phyloP scores from a whole-genome alignment of 2,329 filamentous ascomycete species.

The Pseudogymnoascus sp. region DNA sequence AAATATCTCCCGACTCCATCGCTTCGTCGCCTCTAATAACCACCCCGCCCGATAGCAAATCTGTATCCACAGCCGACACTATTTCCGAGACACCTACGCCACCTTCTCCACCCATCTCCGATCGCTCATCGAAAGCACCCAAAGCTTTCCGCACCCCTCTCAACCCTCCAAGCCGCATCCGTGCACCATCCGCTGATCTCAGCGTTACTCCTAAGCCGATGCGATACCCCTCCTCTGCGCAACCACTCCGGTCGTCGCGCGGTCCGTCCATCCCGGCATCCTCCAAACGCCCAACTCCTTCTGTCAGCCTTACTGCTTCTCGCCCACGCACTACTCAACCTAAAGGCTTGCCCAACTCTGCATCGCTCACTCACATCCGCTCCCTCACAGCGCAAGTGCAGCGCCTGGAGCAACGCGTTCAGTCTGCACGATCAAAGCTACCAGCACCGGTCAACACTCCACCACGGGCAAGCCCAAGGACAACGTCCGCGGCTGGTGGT shows the following conservation, averaged over 20 bases:
- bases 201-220: slow-evolving; percentile 47
- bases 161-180: slow-evolving; percentile 36
- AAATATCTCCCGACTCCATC: slow-evolving; percentile 66
- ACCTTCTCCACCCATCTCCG: slow-evolving; percentile 89
- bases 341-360: slow-evolving; percentile 43
- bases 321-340: slow-evolving; percentile 26
- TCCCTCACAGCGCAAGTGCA: slow-evolving; percentile 95
- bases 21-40: slow-evolving; percentile 83
- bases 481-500: slow-evolving; percentile 31
- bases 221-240: slow-evolving; percentile 3
- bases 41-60: slow-evolving; percentile 71
- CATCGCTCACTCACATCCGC: slow-evolving; percentile 85
- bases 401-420: slow-evolving; percentile 85
- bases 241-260: slow-evolving; percentile 27
- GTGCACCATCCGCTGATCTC: slow-evolving; percentile 47
- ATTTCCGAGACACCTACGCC: slow-evolving; percentile 68
- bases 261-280: slow-evolving; percentile 16
- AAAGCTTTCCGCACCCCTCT: slow-evolving; percentile 21
- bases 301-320: slow-evolving; percentile 30
- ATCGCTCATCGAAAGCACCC: slow-evolving; percentile 48
- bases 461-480: slow-evolving; percentile 69
- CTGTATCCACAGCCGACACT: slow-evolving; percentile 46
- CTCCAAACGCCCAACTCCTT: slow-evolving; percentile 26
- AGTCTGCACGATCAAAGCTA: slow-evolving; percentile 83
- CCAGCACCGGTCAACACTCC: slow-evolving; percentile 73